Evolutionary conservation across 208 protist genomes (phyloP).

Genomic region (Trypanosomatidae sp.): DNA sequence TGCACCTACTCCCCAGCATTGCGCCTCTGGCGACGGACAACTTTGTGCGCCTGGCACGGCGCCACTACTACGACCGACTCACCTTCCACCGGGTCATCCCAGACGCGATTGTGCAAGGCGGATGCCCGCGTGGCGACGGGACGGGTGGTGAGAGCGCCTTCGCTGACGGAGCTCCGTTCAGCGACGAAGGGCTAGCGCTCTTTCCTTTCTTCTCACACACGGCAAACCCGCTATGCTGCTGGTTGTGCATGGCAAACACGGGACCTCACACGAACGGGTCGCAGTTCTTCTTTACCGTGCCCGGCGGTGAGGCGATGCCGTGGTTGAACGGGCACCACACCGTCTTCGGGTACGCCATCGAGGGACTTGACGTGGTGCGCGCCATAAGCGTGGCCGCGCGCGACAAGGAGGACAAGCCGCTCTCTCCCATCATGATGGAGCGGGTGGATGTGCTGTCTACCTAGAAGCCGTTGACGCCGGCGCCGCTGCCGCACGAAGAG

Average conservation of each 20-base stretch:
- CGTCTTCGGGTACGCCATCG: constrained; percentile 91
- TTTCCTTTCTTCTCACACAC: constrained; percentile 69
- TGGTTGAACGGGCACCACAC: constrained; percentile 94
- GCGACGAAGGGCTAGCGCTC: constrained; percentile 85
- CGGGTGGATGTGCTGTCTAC: constrained; percentile 39
- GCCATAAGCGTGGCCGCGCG: constrained; percentile 41
- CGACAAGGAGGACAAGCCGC: constrained; percentile 51
- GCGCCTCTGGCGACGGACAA: constrained; percentile 96
- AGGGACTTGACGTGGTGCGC: constrained; percentile 62
- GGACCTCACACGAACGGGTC: constrained; percentile 88
- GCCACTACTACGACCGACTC: constrained; percentile 93
- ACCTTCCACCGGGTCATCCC: constrained; percentile 96
- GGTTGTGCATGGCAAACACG: constrained; percentile 87
- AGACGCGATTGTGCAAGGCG: constrained; percentile 95
- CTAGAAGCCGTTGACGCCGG: not conserved
- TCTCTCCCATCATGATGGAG: constrained; percentile 59
- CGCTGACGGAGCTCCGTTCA: constrained; percentile 86
- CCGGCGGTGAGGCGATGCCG: constrained; percentile 38
- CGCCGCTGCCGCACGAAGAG: not conserved
- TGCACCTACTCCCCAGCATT: constrained; percentile 92
- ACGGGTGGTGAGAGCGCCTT: constrained; percentile 91
- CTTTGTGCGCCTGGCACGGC: constrained; percentile 88
- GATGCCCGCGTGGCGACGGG: constrained; percentile 92
- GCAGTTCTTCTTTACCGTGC: constrained; percentile 91
- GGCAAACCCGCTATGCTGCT: constrained; percentile 31